phyloP scores from a whole-genome alignment of 2,329 filamentous ascomycete genomes.

The Penicillium sp. region DNA sequence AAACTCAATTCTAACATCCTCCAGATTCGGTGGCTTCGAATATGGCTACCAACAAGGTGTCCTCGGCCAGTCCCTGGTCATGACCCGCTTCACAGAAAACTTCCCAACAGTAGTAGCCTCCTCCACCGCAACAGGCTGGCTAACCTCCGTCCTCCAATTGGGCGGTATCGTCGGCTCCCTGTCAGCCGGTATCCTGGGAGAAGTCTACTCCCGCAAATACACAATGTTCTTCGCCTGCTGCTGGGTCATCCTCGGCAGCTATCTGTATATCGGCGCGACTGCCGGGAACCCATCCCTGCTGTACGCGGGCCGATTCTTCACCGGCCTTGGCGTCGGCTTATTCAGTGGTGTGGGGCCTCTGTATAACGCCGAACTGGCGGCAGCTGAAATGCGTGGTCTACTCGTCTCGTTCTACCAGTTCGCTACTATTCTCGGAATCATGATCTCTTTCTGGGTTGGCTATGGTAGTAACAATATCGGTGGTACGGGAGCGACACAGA shows the following conservation, averaged over 20 bases:
- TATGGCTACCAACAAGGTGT: slow-evolving; percentile 50
- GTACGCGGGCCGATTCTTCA: slow-evolving; percentile 33
- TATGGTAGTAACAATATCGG: slow-evolving; percentile 45
- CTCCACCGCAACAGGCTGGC: slow-evolving; percentile 40
- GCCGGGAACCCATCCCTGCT: slow-evolving; percentile 24
- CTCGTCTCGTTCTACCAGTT: slow-evolving; percentile 37
- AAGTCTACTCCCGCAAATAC: slow-evolving; percentile 52
- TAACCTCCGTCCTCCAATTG: slow-evolving; percentile 54
- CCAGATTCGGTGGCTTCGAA: slow-evolving; percentile 46
- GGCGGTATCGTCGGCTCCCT: slow-evolving; percentile 48
- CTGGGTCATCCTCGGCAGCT: slow-evolving; percentile 49
- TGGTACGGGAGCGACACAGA: slow-evolving; percentile 27
- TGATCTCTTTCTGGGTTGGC: slow-evolving; percentile 38
- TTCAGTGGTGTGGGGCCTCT: slow-evolving; percentile 44
- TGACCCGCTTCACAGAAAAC: slow-evolving; percentile 49
- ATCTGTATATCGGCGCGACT: slow-evolving; percentile 29
- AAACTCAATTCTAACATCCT: slow-evolving; percentile 1
- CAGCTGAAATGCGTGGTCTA: slow-evolving; percentile 34
- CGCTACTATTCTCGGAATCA: slow-evolving; percentile 36
- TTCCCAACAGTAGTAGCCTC: slow-evolving; percentile 47
- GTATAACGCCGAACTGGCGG: slow-evolving; percentile 52
- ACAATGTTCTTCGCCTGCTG: slow-evolving; percentile 51
- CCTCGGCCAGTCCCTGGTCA: slow-evolving; percentile 47
- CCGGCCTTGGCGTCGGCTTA: slow-evolving; percentile 33
- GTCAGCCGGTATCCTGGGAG: slow-evolving; percentile 48